These are phyloP conservation scores for Dentipellis fragilis DNA, from an alignment of 768 basidiomycete genomes.

Conservation along the genomic window DNA sequence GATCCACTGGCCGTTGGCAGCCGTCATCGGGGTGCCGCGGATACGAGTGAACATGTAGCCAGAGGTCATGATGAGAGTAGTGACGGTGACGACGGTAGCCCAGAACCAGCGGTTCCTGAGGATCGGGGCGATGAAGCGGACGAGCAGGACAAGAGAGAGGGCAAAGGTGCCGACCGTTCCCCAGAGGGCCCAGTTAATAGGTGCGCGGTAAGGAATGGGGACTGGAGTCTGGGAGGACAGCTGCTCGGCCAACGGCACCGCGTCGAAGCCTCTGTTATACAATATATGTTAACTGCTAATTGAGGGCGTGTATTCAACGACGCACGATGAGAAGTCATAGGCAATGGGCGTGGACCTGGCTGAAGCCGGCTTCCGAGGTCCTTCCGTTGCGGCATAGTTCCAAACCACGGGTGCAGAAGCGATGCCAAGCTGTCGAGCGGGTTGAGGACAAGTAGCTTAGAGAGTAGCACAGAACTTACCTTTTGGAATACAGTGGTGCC, in stretches of 20 bases:
- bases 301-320: neutral
- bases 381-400: constrained; percentile 64
- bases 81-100: constrained; percentile 50
- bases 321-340: constrained; percentile 75
- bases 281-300: neutral
- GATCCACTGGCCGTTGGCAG: constrained; percentile 66
- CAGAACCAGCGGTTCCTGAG: constrained; percentile 70
- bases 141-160: constrained; percentile 37
- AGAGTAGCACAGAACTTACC: constrained; percentile 28
- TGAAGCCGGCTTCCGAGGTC: constrained; percentile 51
- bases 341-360: constrained; percentile 40
- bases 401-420: constrained; percentile 78
- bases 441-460: neutral
- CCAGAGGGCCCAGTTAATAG: constrained; percentile 62
- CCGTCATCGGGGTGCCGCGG: constrained; percentile 62
- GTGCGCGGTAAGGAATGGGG: constrained; percentile 73
- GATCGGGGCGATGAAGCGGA: constrained; percentile 55
- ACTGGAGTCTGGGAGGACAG: constrained; percentile 68
- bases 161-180: constrained; percentile 34
- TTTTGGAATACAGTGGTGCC: constrained; percentile 70
- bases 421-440: constrained; percentile 56
- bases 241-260: constrained; percentile 66
- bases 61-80: constrained; percentile 76
- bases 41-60: constrained; percentile 98
- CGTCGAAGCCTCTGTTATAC: constrained; percentile 65